Base-by-base conservation (phyloP, 1,139 yeast species). In the Williopsis jadinii region DNA sequence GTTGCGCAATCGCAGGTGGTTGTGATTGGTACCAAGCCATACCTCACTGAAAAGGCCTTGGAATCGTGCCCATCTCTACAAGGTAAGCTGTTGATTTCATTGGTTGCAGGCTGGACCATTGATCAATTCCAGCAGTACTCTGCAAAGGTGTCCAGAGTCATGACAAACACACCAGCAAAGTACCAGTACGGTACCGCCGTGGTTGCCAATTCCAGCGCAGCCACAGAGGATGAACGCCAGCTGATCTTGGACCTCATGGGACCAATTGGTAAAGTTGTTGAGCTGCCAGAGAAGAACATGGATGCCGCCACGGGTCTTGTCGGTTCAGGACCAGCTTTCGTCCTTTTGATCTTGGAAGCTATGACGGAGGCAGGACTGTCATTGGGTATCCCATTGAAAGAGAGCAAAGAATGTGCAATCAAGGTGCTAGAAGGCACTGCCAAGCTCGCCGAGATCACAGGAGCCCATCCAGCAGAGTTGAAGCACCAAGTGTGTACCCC, bases 391-490 rank as follows among this genome's bases (percentile, higher is more conserved):
- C 97, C 97, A 15, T 82, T 77, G 57, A 83, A 82, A 37, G 78
- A 82, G 45, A 94, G 96, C 36, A 77, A 75, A 57, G 82, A 83
- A 52, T 82, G 95, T 53, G 97, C 97, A n/a, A 86, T 95, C 30
- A 94, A 88, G 63, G 96, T 90, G 28, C 73, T 92, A 78, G 92
- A 85, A 59, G 98, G 99, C 15, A 86, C 97, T n/a, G 94, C 95
- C 26, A 80, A 80, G 63, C 86, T 92, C 96, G 94, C 83, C 2
- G 84, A 78, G 58, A 42, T 57, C 27, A 76, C 87, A n/a, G 90
- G 88, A 3, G 78, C 75, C 35, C 97, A 90, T 58, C 98, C 98
- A n/a, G 94, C 95, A 10, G 87, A 77, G 14, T 72, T 92, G 61
- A 84, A 86, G 59, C 81, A 85, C 60, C 84, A 83, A 56, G 94